Base-by-base conservation (phyloP, 495 filamentous ascomycete species). In the Bombardia bombarda region DNA sequence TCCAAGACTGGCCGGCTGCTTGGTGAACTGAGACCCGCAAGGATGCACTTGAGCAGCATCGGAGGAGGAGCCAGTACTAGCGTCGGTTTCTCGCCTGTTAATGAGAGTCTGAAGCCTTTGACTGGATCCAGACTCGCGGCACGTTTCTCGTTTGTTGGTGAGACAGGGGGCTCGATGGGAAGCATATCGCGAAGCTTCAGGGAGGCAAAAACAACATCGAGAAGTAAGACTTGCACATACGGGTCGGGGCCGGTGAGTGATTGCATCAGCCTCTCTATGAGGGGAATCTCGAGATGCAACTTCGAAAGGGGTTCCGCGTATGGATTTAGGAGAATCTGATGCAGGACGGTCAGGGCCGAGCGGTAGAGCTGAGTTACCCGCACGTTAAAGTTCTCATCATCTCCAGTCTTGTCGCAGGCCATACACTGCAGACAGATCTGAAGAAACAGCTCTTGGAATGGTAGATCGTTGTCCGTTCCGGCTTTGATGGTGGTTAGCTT, bases 1-100 rank as follows among this genome's bases (percentile, higher is more conserved):
- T 96, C 88, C 24, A 99, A 69, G 17, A 90, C 81, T 16, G 79
- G 74, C 16, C 86, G 79, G 42, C 84, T 88, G 39, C 73, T 82
- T 10, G 72, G 55, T 13, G 87, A 84, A 37, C 86, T 78, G 46
- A 99, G 84, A 4, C 87, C 92, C 32, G 77, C 78, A 23, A 86
- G 75, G 28, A 99, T 74, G 55, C 87, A 94, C 42, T 86, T 85
- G 8, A 97, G 63, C 23, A 98, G 67, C 26, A 80, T 73, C 2
- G 80, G 70, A 3, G 87, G 86, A n/a, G 87, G 86, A 3, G 76
- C 69, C 31, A 59, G 61, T 2, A 53, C 35, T 10, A 52, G 46
- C n/a, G 58, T 57, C n/a, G 57, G 36, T 16, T 39, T 59, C 18
- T 67, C 67, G 2, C 51, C 45, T 0, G 58, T 14, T 9, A 58